Evolutionary conservation across 2,329 filamentous ascomycete genomes (phyloP), one percentile per base, ranked within the genome.

Genomic region (Sporothrix variecibatus): DNA sequence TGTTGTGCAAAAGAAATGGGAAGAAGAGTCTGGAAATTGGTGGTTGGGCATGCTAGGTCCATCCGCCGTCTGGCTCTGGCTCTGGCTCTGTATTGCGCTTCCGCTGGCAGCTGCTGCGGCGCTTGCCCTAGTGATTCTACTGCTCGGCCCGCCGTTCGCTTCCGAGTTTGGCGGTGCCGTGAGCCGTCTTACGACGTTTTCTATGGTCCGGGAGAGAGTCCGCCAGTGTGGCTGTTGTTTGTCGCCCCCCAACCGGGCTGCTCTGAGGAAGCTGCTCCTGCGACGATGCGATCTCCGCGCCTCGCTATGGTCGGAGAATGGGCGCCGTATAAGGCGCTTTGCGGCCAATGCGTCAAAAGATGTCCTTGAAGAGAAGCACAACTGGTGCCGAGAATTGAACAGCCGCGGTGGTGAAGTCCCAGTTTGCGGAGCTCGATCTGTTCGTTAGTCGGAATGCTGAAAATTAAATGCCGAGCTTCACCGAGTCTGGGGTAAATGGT

Each of bases 161-260:
- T 38, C 26, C 20, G 11, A 9, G 26, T 6, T 6, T 40, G 43
- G 17, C 23, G 31, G 15, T 17, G 15, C 8, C 15, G 40, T 34
- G 56, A 2, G 15, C 7, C 31, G 72, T 71, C 73, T 64, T 74
- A 49, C 69, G 58, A 9, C 73, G 49, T 51, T 69, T 72, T 3
- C 51, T 40, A 28, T 40, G 20, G 7, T 62, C 60, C 15, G 51
- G 69, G 6, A 11, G 17, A 8, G 26, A 1, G 23, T 23, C 58
- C 8, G 43, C 64, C 46, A 38, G 67, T 1, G 28, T 2, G n/a
- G 26, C 20, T 31, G 43, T 20, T 20, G 43, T 49, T 49, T 17
- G 6, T 20, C 5, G 26, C 23, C 51, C 26, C 26, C 31, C 28
- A 28, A 7, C 72, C 8, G 53, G 17, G 9, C 56, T 17, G n/a